A percentile compares a stretch with the other conserved stretches of the same genome.
Evolutionary conservation across 108 stramenopile genomes (phyloP).

Genomic region (Nannochloropsis gaditana): DNA sequence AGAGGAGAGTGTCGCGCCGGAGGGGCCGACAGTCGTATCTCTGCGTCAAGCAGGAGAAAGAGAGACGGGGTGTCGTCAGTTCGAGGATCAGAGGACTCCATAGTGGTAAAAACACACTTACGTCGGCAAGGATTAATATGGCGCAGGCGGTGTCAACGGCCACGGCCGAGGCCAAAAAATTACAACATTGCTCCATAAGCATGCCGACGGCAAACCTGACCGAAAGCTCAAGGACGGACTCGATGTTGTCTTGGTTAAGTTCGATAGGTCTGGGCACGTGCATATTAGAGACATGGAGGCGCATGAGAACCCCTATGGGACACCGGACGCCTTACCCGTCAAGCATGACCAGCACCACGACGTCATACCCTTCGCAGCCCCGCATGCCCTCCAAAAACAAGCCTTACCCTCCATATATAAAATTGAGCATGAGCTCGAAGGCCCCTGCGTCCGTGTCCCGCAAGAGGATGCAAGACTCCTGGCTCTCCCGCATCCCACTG

Average conservation of each 20-base stretch:
- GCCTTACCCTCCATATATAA: neutral
- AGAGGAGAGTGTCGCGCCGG: neutral
- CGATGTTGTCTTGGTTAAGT: neutral
- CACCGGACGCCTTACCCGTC: no score
- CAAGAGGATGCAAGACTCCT: neutral
- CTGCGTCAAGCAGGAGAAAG: neutral
- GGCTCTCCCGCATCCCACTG: constrained; percentile 7
- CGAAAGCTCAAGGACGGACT: neutral
- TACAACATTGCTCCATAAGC: neutral
- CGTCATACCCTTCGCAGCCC: no score
- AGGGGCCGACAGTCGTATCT: constrained; percentile 17
- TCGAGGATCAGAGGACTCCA: no score
- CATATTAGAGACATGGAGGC: neutral
- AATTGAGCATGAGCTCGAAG: neutral
- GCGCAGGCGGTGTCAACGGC: neutral
- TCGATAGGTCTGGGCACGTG: neutral
- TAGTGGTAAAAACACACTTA: neutral
- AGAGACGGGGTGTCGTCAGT: neutral
- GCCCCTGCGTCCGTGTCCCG: constrained; percentile 2
- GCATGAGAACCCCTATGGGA: no score
- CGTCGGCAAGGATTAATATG: neutral
- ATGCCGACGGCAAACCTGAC: neutral
- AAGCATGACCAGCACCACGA: no score
- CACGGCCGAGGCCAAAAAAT: neutral
- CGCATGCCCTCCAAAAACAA: neutral